Conservation (phyloP, 495 filamentous ascomycete genomes). For the Penicillium nucicola region DNA sequence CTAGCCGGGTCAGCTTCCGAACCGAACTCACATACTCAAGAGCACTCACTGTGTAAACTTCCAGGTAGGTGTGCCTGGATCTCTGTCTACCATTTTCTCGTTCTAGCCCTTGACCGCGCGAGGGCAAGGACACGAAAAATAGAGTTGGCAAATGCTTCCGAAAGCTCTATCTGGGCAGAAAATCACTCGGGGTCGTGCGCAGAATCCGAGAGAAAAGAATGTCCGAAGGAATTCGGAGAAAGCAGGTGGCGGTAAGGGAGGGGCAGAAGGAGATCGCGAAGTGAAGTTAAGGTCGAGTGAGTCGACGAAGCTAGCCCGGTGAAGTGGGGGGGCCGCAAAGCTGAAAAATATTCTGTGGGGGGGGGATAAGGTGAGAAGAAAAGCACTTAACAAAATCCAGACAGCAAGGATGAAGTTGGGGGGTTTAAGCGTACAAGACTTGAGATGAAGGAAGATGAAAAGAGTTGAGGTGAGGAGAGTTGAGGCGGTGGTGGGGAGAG, state of each 20-base stretch:
- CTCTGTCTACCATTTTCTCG: constrained; percentile 89
- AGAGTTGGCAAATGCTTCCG: constrained; percentile 8
- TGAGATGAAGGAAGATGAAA: constrained; percentile 9
- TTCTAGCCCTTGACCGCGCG: constrained; percentile 41
- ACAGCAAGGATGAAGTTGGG: background rate
- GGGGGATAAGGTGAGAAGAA: background rate
- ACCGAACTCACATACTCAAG: too few relatives aligned
- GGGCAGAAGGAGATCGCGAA: constrained; percentile 5
- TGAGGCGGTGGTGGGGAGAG: constrained; percentile 23
- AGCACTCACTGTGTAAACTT: constrained; percentile 98
- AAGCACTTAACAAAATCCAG: background rate
- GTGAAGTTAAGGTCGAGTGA: constrained; percentile 8
- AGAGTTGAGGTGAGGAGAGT: constrained; percentile 6
- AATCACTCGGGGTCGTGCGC: constrained; percentile 2
- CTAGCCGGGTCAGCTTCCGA: constrained; percentile 41
- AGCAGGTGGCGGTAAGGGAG: constrained; percentile 14
- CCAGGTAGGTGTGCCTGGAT: constrained; percentile 92
- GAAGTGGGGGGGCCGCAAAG: constrained; percentile 15
- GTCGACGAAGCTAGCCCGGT: constrained; percentile 5
- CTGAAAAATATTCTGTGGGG: constrained; percentile 6
- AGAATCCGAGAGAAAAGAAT: constrained; percentile 10
- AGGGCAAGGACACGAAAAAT: constrained; percentile 11
- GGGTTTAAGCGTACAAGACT: constrained; percentile 3
- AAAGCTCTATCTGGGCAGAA: constrained; percentile 20
- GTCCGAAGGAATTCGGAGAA: constrained; percentile 16